Base-by-base conservation (phyloP, 345 rosid species). In the Gossypium ekmanianum region DNA sequence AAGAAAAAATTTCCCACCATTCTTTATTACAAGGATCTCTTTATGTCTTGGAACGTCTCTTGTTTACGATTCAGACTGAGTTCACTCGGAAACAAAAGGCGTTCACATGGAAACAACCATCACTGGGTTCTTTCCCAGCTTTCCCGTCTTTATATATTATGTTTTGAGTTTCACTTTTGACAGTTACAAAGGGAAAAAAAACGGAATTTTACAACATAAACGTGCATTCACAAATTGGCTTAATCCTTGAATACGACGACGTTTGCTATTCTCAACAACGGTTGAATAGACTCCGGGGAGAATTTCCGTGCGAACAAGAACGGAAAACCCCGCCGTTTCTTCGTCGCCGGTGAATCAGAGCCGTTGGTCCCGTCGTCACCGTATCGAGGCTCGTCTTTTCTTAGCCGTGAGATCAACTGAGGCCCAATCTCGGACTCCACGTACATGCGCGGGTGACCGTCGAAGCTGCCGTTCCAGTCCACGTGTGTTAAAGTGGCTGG, bases 401-500 rank as follows among this genome's bases (percentile, higher is more conserved):
- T 84, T 39, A 90, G 50, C 79, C 52, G 66, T 41, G 1, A 0
- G 74, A 92, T 85, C 76, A 92, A 52, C 65, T 82, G 90, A 0
- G 87, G 81, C 0, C 87, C 87, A 79, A 90, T 93, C 72, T 92
- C 88, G 0, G 44, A 74, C 9, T 79, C 74, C 61, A 47, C 57
- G 74, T 88, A 89, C 84, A 79, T 83, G 59, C 92, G 75, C 22
- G 96, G 98, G 80, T 94, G 98, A 13, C 98, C 94, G 17, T 75
- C 90, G 1, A 0, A 52, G 47, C 79, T 76, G 1, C 86, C 78
- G 43, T 72, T 81, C 96, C 94, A 90, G 78, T 94, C 92, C 83
- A 92, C 93, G 85, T 91, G 92, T 1, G 98, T 94, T 17, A 94
- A 83, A 43, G 98, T 90, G 9, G 89, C 91, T 0, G 92, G 86